Evolutionary conservation across 75 land plant genomes (phyloP), one percentile per base, ranked within the genome.

Genomic region (Cryptomeria japonica): DNA sequence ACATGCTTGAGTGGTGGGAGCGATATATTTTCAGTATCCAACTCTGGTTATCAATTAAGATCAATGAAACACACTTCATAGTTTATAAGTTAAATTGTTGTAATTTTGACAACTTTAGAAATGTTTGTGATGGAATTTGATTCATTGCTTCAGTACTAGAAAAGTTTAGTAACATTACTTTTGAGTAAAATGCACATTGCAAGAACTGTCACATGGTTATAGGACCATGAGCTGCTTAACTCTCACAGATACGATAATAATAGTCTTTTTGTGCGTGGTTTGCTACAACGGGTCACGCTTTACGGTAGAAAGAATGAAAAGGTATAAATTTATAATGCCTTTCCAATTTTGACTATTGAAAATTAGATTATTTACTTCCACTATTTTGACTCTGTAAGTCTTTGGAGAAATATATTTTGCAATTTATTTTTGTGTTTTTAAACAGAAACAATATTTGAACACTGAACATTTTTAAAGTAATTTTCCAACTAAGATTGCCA

Each of bases 1-100:
- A 94, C 87, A 94, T 94, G 95, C 90, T 94, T 84, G 95, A 94
- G 82, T 91, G 94, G 95, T 94, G 95, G 94, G 95, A 94, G 88
- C 90, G 92, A 13, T 91, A 76, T 82, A 84, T 94, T 68, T 94
- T 94, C 91, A 94, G 91, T 89, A 91, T 89, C 89, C 94, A 93
- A 64, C 80, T 28, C 16, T 79, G n/a, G 28, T 46, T 55, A 55
- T 64, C 31, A 22, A 37, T 56, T 68, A 34, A 39, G 10, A 28
- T 19, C 12, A 80, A 34, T 49, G 25, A 58, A 58, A 83, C 0
- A 38, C 13, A 9, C 49, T 37, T 83, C 25, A 41, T 18, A 49
- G 38, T 49, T 25, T 4, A 49, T 64, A 9, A n/a, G 86, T 34
- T 37, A 38, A 51, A 19, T 32, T 37, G 13, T 85, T 85, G 58